A percentile compares a stretch with the other conserved stretches of the same genome.
phyloP scores from a whole-genome alignment of 2,329 filamentous ascomycete species.

The Hymenotorrendiella dingleyae region DNA sequence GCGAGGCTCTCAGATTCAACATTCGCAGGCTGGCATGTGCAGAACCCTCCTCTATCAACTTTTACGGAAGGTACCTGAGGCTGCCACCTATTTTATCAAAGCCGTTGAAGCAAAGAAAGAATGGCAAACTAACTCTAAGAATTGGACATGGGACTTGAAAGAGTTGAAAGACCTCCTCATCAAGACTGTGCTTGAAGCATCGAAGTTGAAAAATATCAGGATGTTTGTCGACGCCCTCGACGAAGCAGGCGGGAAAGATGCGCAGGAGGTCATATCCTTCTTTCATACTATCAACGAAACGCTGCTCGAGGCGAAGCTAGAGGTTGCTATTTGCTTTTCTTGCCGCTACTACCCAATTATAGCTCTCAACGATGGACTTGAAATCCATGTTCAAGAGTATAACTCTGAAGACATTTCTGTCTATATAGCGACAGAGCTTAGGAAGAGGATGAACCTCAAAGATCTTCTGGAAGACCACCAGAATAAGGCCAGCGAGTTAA shows the following conservation, averaged over 20 bases:
- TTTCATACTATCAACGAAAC: constrained; percentile 5
- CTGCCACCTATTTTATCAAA: background rate
- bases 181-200: background rate
- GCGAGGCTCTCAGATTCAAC: constrained; percentile 31
- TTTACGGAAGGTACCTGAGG: constrained; percentile 2
- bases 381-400: constrained; percentile 28
- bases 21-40: constrained; percentile 31
- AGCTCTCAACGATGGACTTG: constrained; percentile 6
- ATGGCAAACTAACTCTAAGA: background rate
- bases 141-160: constrained; percentile 12
- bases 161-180: constrained; percentile 7
- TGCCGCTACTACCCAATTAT: constrained; percentile 14
- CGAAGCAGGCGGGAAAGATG: constrained; percentile 8
- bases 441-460: constrained; percentile 13
- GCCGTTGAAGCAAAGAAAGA: constrained; percentile 1
- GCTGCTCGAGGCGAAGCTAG: background rate
- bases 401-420: constrained; percentile 29
- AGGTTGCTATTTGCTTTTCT: constrained; percentile 16
- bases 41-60: constrained; percentile 31
- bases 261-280: constrained; percentile 1
- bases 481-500: constrained; percentile 8
- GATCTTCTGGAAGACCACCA: background rate
- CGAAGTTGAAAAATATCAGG: constrained; percentile 3
- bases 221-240: constrained; percentile 26
- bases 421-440: constrained; percentile 26